Conservation (phyloP, 140 eudicot species). For the Ambrosia hybrid region DNA sequence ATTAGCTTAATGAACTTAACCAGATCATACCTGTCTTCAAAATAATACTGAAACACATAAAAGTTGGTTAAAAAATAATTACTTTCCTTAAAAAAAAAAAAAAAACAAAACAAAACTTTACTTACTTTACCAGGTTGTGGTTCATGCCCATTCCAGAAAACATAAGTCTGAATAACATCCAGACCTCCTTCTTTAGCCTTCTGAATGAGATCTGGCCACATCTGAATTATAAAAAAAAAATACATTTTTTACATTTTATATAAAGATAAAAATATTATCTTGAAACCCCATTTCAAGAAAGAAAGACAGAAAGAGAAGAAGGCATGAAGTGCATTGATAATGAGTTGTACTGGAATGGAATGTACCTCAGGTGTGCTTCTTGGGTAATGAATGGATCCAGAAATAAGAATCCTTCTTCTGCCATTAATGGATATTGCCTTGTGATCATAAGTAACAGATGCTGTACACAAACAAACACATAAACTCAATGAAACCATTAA, state of each 20-base stretch:
- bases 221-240: slow-evolving; percentile 30
- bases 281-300: slow-evolving; percentile 13
- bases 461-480: slow-evolving; percentile 44
- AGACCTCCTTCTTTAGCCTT: slow-evolving; percentile 90
- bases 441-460: slow-evolving; percentile 74
- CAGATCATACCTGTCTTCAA: slow-evolving; percentile 92
- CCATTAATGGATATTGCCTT: slow-evolving; percentile 79
- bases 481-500: slow-evolving; percentile 39
- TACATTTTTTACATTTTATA: neutral
- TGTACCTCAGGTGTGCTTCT: slow-evolving; percentile 97
- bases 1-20: slow-evolving; percentile 90
- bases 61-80: too few species aligned
- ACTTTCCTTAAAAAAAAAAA: neutral
- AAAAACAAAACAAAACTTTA: neutral
- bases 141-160: slow-evolving; percentile 98
- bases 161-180: slow-evolving; percentile 91
- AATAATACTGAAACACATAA: slow-evolving; percentile 70
- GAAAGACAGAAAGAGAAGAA: slow-evolving; percentile 4
- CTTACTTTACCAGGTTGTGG: slow-evolving; percentile 78
- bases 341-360: neutral
- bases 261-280: neutral
- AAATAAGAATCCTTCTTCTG: slow-evolving; percentile 76
- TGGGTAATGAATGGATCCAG: slow-evolving; percentile 99
- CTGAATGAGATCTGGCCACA: slow-evolving; percentile 97
- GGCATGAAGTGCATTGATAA: slow-evolving; percentile 18